Percentiles rank a stretch among this genome's conserved stretches.
phyloP scores from a whole-genome alignment of 257 asterid genomes.

The Solanum rostratum region DNA sequence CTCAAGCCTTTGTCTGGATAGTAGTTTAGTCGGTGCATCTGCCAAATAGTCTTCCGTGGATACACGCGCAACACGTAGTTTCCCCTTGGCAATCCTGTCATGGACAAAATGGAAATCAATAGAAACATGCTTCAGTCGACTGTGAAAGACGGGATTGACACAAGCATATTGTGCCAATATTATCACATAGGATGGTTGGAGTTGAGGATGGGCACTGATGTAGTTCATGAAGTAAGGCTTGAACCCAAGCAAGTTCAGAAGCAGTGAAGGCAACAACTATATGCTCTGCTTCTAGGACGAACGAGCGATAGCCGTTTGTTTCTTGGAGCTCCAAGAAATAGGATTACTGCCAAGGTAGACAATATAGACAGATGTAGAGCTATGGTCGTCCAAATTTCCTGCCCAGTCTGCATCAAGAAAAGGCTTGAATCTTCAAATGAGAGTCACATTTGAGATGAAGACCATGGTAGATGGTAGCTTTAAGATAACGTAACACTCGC shows the following conservation, averaged over 20 bases:
- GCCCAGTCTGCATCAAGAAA: not conserved
- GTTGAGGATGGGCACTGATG: not conserved
- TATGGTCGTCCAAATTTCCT: not conserved
- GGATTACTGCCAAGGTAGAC: not conserved
- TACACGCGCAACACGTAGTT: not conserved
- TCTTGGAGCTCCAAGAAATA: not conserved
- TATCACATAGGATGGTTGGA: not conserved
- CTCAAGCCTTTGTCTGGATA: not conserved
- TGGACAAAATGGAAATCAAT: not conserved
- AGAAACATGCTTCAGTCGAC: not conserved
- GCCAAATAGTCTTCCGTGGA: not conserved
- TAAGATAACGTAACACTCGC: not conserved
- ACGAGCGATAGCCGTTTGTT: not conserved
- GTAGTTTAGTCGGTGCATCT: not conserved
- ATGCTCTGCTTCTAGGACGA: not conserved
- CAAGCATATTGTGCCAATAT: not conserved
- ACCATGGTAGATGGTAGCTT: not conserved
- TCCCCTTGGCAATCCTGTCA: not conserved
- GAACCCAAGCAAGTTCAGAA: not conserved
- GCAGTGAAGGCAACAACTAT: not conserved
- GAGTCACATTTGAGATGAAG: not conserved
- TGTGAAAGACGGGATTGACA: not conserved
- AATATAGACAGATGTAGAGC: not conserved
- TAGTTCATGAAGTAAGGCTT: not conserved
- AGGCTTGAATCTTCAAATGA: not conserved